Evolutionary conservation across 2,329 filamentous ascomycete genomes (phyloP).

Genomic region (Fusarium robinianum): DNA sequence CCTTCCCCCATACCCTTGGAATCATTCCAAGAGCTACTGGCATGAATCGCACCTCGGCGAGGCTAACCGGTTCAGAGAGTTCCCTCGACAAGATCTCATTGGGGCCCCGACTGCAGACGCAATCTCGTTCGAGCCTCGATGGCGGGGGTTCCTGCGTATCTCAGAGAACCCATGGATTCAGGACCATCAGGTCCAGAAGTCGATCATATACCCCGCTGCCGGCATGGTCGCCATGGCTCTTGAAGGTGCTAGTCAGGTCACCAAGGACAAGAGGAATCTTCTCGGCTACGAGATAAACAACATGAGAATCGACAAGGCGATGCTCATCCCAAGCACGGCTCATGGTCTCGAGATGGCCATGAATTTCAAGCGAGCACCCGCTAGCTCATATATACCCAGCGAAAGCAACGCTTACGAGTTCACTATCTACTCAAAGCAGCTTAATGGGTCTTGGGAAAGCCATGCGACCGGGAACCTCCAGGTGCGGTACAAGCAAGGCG

Average conservation of each 20-base stretch:
- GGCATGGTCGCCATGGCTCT: slow-evolving; percentile 56
- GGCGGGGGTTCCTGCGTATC: slow-evolving; percentile 55
- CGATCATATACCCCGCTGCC: slow-evolving; percentile 55
- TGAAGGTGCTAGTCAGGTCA: slow-evolving; percentile 51
- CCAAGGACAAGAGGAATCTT: slow-evolving; percentile 28
- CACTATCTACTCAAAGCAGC: slow-evolving; percentile 51
- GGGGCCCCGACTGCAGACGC: slow-evolving; percentile 52
- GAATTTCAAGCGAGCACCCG: slow-evolving; percentile 44
- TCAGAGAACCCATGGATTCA: slow-evolving; percentile 57
- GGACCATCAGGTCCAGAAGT: slow-evolving; percentile 56
- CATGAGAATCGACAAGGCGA: slow-evolving; percentile 54
- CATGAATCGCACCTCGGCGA: slow-evolving; percentile 54
- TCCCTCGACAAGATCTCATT: slow-evolving; percentile 56
- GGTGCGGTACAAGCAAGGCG: slow-evolving; percentile 34
- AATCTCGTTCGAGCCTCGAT: slow-evolving; percentile 51
- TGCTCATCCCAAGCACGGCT: slow-evolving; percentile 52
- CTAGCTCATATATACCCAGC: neutral
- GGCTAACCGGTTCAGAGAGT: slow-evolving; percentile 50
- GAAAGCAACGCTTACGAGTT: slow-evolving; percentile 42
- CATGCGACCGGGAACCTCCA: slow-evolving; percentile 46
- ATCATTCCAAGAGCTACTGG: slow-evolving; percentile 58
- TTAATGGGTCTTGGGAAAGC: slow-evolving; percentile 48
- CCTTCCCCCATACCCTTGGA: slow-evolving; percentile 60
- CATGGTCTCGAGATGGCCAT: slow-evolving; percentile 57
- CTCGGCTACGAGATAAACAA: slow-evolving; percentile 50